A percentile compares a stretch with the other conserved stretches of the same genome.
Conservation (phyloP, 2,329 filamentous ascomycete genomes). For the Stachybotrys echinatus region DNA sequence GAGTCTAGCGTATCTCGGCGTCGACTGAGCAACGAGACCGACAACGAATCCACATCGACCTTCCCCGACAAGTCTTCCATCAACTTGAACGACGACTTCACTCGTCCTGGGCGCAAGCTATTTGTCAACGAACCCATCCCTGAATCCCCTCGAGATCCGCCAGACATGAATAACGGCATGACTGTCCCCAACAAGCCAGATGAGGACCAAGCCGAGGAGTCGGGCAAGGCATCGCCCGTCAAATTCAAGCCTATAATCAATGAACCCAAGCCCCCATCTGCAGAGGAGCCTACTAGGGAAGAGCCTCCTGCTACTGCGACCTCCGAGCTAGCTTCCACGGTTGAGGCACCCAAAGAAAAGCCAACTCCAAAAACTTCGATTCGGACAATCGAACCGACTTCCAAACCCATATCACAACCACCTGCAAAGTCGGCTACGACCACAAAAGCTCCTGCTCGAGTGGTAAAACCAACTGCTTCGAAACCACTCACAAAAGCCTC, state of each 20-base stretch:
- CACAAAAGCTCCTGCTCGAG: slow-evolving; percentile 15
- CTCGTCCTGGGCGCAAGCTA: slow-evolving; percentile 11
- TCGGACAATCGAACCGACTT: slow-evolving; percentile 13
- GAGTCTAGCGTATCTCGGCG: slow-evolving; percentile 32
- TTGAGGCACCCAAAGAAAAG: slow-evolving; percentile 16
- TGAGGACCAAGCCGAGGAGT: slow-evolving; percentile 33
- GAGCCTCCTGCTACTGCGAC: slow-evolving; percentile 5
- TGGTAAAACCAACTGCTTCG: slow-evolving; percentile 14
- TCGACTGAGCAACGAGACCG: slow-evolving; percentile 28
- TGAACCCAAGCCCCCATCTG: background rate
- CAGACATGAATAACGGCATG: slow-evolving; percentile 10
- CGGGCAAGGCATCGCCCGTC: slow-evolving; percentile 30
- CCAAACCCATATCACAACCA: slow-evolving; percentile 8
- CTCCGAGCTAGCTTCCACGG: slow-evolving; percentile 7
- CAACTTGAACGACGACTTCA: slow-evolving; percentile 18
- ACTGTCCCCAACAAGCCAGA: slow-evolving; percentile 28
- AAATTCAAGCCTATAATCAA: slow-evolving; percentile 20
- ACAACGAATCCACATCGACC: slow-evolving; percentile 24
- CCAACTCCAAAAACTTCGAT: slow-evolving; percentile 9
- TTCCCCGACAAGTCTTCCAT: slow-evolving; percentile 29
- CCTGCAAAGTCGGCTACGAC: slow-evolving; percentile 13
- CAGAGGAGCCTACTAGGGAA: slow-evolving; percentile 2
- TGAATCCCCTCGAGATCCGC: slow-evolving; percentile 31
- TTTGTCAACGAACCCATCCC: slow-evolving; percentile 33
- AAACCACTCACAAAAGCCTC: slow-evolving; percentile 23